Conservation (phyloP, 177 flowering plant species). For the Vitis hybrid region DNA sequence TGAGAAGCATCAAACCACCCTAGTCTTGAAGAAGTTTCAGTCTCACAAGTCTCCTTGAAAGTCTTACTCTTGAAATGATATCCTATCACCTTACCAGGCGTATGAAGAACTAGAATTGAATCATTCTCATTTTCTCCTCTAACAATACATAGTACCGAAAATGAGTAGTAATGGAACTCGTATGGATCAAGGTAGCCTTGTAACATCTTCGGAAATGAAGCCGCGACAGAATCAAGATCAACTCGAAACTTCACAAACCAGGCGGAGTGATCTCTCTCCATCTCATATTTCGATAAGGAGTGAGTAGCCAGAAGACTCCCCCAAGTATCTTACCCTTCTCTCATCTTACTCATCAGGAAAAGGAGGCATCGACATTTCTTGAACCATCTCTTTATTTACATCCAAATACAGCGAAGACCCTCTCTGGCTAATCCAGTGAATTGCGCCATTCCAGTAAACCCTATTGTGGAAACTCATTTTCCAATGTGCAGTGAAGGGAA, state of each 20-base stretch:
- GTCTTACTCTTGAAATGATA: neutral
- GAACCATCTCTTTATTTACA: neutral
- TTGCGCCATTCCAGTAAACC: too few relatives aligned
- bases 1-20: neutral
- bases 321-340: constrained; percentile 6
- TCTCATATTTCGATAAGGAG: constrained; percentile 5
- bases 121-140: neutral
- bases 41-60: neutral
- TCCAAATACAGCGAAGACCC: constrained; percentile 6
- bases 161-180: neutral
- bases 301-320: constrained; percentile 5
- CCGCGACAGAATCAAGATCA: neutral
- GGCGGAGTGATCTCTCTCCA: constrained; percentile 6
- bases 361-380: constrained; percentile 5
- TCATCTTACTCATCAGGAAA: neutral
- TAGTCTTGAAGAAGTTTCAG: neutral
- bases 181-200: neutral
- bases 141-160: neutral
- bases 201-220: neutral
- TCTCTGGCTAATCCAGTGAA: too few relatives aligned
- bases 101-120: neutral
- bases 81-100: neutral
- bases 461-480: neutral
- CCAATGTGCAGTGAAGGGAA: constrained; percentile 1
- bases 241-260: constrained; percentile 12